Percentiles rank a stretch among this genome's conserved stretches.
phyloP scores from a whole-genome alignment of 345 rosid species.

The Punica granatum region DNA sequence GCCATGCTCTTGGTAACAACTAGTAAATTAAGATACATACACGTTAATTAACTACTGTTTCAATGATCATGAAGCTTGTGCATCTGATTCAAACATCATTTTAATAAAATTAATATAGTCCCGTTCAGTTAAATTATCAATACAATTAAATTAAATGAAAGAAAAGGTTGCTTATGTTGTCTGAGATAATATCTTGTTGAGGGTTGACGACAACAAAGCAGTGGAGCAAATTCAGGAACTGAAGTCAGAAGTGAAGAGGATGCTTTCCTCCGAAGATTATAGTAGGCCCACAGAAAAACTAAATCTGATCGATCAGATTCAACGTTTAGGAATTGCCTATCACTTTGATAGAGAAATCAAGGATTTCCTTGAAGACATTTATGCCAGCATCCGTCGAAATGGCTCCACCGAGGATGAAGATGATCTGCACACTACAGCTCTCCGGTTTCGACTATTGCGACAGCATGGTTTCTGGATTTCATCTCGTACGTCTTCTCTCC shows the following conservation, averaged over 20 bases:
- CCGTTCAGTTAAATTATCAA: too few relatives aligned
- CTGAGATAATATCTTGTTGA: background rate
- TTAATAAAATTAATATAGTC: too few relatives aligned
- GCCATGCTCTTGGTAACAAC: too few relatives aligned
- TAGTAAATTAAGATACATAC: too few relatives aligned
- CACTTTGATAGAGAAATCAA: conserved; percentile 5
- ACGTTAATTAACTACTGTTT: too few relatives aligned
- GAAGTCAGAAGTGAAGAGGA: conserved; percentile 5
- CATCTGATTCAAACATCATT: too few relatives aligned
- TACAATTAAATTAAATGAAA: too few relatives aligned
- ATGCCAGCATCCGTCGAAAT: background rate
- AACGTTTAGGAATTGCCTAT: conserved; percentile 10
- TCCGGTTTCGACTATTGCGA: background rate
- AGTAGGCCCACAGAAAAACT: background rate
- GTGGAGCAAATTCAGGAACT: conserved; percentile 3
- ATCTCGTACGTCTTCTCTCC: background rate
- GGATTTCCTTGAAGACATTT: background rate
- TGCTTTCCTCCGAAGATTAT: background rate
- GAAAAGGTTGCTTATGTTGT: background rate
- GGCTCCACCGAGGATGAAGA: background rate
- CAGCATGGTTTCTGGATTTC: conserved; percentile 5
- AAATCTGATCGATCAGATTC: conserved; percentile 1
- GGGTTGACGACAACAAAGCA: background rate
- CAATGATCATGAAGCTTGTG: too few relatives aligned
- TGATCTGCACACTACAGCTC: background rate